phyloP scores from a whole-genome alignment of 2,329 filamentous ascomycete species.

The Neofusicoccum parvum region DNA sequence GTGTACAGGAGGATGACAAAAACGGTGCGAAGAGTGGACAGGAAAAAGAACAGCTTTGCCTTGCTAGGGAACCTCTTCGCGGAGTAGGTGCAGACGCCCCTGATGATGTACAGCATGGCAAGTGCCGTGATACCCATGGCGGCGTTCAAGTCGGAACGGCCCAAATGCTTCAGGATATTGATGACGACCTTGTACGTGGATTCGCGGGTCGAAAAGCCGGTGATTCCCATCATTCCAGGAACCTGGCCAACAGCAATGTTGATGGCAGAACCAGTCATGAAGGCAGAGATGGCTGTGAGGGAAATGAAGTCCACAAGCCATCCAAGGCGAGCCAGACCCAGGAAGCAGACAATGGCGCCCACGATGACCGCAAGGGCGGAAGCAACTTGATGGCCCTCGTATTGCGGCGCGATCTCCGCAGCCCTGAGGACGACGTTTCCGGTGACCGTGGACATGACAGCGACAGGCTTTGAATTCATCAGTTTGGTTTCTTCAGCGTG shows the following conservation, averaged over 20 bases:
- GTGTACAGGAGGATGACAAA: constrained; percentile 94
- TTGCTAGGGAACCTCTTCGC: constrained; percentile 70
- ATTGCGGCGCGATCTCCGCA: constrained; percentile 55
- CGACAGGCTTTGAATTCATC: constrained; percentile 67
- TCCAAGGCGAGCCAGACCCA: constrained; percentile 79
- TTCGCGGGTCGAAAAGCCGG: constrained; percentile 71
- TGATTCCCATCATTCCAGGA: constrained; percentile 77
- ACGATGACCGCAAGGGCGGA: constrained; percentile 77
- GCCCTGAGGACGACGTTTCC: constrained; percentile 77
- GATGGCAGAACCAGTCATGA: constrained; percentile 96
- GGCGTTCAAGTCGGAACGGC: constrained; percentile 71
- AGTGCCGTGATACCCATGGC: constrained; percentile 85
- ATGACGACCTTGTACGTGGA: constrained; percentile 84
- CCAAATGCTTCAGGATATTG: constrained; percentile 76
- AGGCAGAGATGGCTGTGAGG: constrained; percentile 85
- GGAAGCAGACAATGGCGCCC: constrained; percentile 75
- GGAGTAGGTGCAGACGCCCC: constrained; percentile 63
- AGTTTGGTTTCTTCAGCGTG: neutral
- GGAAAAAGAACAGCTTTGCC: constrained; percentile 81
- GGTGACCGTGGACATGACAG: constrained; percentile 89
- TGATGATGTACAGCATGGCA: constrained; percentile 70
- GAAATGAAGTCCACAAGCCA: constrained; percentile 96
- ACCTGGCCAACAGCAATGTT: constrained; percentile 86
- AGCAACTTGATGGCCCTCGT: constrained; percentile 69
- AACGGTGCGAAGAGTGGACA: constrained; percentile 84